These are phyloP conservation scores for Flueggea neowawraea DNA, from an alignment of 441 rosid species.

Conservation along the genomic window DNA sequence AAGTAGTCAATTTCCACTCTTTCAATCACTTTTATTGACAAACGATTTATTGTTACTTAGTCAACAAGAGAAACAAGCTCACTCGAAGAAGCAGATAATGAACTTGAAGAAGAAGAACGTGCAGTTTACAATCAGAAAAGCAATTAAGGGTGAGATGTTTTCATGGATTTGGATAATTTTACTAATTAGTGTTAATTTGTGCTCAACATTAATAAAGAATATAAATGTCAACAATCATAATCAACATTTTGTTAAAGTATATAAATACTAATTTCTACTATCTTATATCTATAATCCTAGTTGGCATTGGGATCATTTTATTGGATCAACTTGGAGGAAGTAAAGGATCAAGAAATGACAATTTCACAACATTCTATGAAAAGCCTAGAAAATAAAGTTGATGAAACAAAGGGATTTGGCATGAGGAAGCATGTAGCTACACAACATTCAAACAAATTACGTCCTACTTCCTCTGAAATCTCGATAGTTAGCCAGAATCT, in stretches of 20 bases:
- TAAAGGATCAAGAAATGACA: conserved; percentile 24
- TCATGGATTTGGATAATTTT: no score
- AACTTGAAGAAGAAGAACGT: conserved; percentile 9
- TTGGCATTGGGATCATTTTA: conserved; percentile 12
- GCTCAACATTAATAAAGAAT: background rate
- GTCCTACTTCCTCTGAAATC: conserved; percentile 26
- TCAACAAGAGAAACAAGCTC: conserved; percentile 9
- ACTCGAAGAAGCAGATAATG: conserved; percentile 6
- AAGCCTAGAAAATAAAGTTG: conserved; percentile 19
- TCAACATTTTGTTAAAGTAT: background rate
- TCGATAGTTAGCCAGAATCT: conserved; percentile 27
- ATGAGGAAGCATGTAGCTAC: conserved; percentile 20
- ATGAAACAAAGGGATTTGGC: conserved; percentile 31
- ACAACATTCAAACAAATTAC: conserved; percentile 12
- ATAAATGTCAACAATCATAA: background rate
- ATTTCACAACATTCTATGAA: conserved; percentile 25
- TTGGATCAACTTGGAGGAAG: conserved; percentile 27
- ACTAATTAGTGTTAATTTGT: no score
- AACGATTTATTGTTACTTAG: conserved; percentile 20
- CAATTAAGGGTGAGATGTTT: background rate
- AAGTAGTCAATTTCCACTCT: no score
- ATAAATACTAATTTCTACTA: background rate
- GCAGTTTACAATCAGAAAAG: conserved; percentile 1
- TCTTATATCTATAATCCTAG: conserved; percentile 4
- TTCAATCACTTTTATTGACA: conserved; percentile 1